phyloP scores from a whole-genome alignment of 352 stramenopile genomes.

The Globisporangium nunn region DNA sequence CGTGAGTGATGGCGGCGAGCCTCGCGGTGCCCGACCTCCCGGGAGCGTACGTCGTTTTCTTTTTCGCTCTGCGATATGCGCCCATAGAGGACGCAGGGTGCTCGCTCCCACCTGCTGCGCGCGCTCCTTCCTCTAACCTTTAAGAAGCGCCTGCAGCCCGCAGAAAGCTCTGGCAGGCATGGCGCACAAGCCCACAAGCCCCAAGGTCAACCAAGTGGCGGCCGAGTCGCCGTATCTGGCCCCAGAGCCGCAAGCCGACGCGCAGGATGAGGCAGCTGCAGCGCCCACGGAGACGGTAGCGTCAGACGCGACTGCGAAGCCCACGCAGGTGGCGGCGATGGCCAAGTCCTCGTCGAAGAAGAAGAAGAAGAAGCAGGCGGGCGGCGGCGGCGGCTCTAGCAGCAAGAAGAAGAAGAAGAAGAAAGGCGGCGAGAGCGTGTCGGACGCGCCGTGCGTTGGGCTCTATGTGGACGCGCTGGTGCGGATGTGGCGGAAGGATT shows the following conservation, averaged over 20 bases:
- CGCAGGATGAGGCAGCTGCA: neutral
- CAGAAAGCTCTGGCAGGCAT: neutral
- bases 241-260: neutral
- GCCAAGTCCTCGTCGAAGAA: constrained; percentile 21
- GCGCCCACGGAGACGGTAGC: neutral
- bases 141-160: constrained; percentile 7
- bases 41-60: constrained; percentile 7
- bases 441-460: constrained; percentile 29
- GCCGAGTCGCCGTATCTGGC: neutral
- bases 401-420: constrained; percentile 19
- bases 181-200: neutral
- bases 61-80: too few relatives aligned
- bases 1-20: constrained; percentile 21
- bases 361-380: constrained; percentile 12
- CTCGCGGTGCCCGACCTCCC: constrained; percentile 17
- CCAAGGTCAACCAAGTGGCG: neutral
- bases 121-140: neutral
- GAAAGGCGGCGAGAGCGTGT: constrained; percentile 6
- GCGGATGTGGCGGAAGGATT: neutral
- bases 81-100: too few relatives aligned
- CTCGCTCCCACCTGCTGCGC: neutral
- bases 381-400: neutral
- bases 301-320: constrained; percentile 9
- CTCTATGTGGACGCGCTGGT: constrained; percentile 66
- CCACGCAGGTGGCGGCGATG: constrained; percentile 14